Evolutionary conservation across 2,329 filamentous ascomycete species (phyloP).

Genomic region (Xylariaceae sp.): DNA sequence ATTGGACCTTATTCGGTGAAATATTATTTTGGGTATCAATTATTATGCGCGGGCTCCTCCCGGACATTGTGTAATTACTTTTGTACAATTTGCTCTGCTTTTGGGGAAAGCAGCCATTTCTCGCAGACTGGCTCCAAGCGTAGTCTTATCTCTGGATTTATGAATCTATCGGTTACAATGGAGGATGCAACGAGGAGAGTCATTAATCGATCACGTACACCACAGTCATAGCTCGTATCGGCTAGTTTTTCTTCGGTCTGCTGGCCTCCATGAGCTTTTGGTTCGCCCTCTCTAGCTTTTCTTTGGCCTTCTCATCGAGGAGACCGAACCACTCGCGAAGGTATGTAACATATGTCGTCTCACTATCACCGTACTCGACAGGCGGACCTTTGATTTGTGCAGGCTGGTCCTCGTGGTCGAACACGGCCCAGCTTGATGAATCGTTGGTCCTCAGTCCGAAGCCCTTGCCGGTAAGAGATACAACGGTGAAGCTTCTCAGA

Average conservation of each 20-base stretch:
- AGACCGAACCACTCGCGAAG: constrained; percentile 48
- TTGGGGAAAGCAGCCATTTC: too few species aligned
- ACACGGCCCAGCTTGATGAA: constrained; percentile 59
- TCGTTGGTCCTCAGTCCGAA: constrained; percentile 55
- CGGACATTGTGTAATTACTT: too few species aligned
- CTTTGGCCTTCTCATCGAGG: constrained; percentile 44
- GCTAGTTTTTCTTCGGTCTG: constrained; percentile 16
- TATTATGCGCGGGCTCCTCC: too few species aligned
- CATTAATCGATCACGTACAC: too few species aligned
- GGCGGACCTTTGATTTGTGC: constrained; percentile 58
- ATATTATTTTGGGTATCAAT: too few species aligned
- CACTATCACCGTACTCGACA: constrained; percentile 50
- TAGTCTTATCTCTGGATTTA: too few species aligned
- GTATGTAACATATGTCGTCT: constrained; percentile 45
- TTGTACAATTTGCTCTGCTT: too few species aligned
- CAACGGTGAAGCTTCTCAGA: constrained; percentile 52
- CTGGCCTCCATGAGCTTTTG: constrained; percentile 31
- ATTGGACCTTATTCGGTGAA: too few species aligned
- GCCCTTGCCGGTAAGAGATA: constrained; percentile 49
- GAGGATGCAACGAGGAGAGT: too few species aligned
- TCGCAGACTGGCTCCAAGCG: too few species aligned
- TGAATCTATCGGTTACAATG: too few species aligned
- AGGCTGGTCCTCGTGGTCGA: constrained; percentile 42
- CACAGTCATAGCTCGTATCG: too few species aligned
- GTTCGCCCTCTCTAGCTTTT: constrained; percentile 48